Evolutionary conservation across 192 early-diverging fungal genomes (phyloP).

Genomic region (Coemansia aciculifera): DNA sequence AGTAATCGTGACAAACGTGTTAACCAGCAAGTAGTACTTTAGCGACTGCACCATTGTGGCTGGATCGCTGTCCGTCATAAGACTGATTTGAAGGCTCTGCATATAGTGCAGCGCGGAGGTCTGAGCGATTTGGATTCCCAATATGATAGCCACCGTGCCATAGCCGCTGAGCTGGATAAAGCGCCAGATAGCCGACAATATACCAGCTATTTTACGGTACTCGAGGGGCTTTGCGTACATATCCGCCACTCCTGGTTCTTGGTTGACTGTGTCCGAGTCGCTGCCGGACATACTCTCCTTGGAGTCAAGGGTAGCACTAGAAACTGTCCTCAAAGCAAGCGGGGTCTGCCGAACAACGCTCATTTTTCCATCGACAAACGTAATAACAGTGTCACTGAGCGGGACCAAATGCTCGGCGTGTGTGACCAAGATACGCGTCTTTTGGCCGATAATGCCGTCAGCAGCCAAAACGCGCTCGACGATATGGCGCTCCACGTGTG

Average conservation of each 20-base stretch:
- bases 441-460: conserved; percentile 32
- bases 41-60: conserved; percentile 27
- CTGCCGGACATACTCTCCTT: background rate
- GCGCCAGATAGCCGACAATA: conserved; percentile 6
- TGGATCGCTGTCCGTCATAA: conserved; percentile 33
- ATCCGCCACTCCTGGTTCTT: background rate
- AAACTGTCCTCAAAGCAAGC: background rate
- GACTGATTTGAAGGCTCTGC: conserved; percentile 15
- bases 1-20: conserved; percentile 10
- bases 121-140: conserved; percentile 8
- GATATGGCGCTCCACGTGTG: conserved; percentile 59
- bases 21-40: conserved; percentile 22
- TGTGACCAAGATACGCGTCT: conserved; percentile 60
- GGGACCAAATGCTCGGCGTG: conserved; percentile 51
- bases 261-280: background rate
- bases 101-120: conserved; percentile 13
- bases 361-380: conserved; percentile 12
- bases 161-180: conserved; percentile 21
- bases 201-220: background rate
- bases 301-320: background rate
- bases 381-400: conserved; percentile 21
- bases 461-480: conserved; percentile 50
- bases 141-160: conserved; percentile 9
- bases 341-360: conserved; percentile 13
- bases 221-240: background rate